These are phyloP conservation scores for Boletus fagicola DNA, from an alignment of 768 basidiomycete species.

Conservation along the genomic window DNA sequence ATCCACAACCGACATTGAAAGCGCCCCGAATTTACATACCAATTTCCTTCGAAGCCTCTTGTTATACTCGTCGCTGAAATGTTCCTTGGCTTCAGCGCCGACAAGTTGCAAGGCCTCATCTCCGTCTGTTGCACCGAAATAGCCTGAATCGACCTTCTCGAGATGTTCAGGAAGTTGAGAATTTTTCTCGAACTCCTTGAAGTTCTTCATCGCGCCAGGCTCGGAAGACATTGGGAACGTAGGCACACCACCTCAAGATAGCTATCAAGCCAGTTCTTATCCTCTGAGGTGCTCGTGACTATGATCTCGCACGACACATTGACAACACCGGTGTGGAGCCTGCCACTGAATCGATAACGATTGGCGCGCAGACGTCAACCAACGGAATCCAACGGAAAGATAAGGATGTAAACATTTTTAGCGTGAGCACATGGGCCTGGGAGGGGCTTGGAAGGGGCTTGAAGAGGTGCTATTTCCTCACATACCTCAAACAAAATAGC, in stretches of 20 bases:
- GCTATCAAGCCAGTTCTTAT: slow-evolving; percentile 8
- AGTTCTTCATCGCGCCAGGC: slow-evolving; percentile 6
- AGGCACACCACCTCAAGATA: neutral
- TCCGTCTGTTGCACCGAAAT: slow-evolving; percentile 42
- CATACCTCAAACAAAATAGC: slow-evolving; percentile 9
- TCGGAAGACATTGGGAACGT: slow-evolving; percentile 20
- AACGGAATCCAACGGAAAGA: slow-evolving; percentile 8
- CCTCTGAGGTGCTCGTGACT: slow-evolving; percentile 3
- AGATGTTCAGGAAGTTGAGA: slow-evolving; percentile 8
- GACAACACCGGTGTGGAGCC: neutral
- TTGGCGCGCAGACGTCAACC: neutral
- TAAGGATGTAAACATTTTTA: slow-evolving; percentile 17
- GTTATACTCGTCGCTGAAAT: slow-evolving; percentile 65
- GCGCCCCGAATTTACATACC: slow-evolving; percentile 33
- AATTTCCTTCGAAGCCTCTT: slow-evolving; percentile 54
- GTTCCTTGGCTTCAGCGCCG: slow-evolving; percentile 45
- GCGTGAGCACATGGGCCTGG: slow-evolving; percentile 4
- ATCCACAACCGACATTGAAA: neutral
- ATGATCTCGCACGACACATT: slow-evolving; percentile 7
- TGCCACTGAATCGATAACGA: slow-evolving; percentile 9
- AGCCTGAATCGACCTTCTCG: slow-evolving; percentile 33
- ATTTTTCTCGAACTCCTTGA: slow-evolving; percentile 17
- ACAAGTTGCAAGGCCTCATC: slow-evolving; percentile 65
- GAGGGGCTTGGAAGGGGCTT: neutral
- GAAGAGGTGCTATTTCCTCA: slow-evolving; percentile 13